Evolutionary conservation across 2,329 filamentous ascomycete species (phyloP).

Genomic region (Coniochaeta sp.): DNA sequence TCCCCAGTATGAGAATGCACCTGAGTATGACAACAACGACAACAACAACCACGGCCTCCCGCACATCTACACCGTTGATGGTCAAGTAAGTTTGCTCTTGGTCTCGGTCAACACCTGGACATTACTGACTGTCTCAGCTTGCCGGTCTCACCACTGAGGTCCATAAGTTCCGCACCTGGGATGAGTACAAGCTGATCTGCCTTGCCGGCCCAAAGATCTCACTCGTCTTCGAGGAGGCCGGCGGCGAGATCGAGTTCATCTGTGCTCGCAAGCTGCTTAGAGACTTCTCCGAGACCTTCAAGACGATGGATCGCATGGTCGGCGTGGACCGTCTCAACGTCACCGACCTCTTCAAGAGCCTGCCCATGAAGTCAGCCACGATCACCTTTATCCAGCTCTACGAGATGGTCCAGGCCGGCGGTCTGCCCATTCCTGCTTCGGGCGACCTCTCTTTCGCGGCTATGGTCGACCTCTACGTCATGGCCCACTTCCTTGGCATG

Average conservation of each 20-base stretch:
- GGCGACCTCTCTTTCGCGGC: neutral
- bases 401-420: neutral
- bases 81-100: neutral
- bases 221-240: neutral
- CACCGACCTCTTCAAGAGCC: neutral
- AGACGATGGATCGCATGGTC: neutral
- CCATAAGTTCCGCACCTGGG: neutral
- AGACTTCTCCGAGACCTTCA: neutral
- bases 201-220: neutral
- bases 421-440: neutral
- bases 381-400: neutral
- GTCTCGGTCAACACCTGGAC: neutral
- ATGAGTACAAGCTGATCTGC: neutral
- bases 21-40: no score
- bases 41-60: neutral
- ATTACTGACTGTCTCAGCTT: neutral
- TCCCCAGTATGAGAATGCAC: neutral
- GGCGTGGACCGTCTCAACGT: neutral
- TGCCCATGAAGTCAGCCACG: neutral
- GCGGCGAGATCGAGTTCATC: neutral
- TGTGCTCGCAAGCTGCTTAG: neutral
- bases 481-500: neutral
- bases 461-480: neutral
- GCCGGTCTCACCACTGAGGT: neutral
- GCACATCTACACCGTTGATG: neutral